Conservation (phyloP, 2,329 filamentous ascomycete species). For the Fusarium sp. region DNA sequence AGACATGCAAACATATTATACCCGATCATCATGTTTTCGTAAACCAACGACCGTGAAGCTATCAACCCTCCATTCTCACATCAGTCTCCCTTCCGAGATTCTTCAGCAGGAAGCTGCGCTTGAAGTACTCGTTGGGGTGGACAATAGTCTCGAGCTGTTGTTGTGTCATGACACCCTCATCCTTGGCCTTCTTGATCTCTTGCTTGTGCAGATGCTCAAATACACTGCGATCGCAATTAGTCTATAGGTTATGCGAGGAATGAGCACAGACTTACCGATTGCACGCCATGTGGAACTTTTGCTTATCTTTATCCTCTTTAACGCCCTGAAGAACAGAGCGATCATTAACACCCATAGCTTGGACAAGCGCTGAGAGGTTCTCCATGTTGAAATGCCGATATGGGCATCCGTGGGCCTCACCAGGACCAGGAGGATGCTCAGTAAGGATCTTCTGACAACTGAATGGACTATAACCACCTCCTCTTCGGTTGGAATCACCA, state of each 20-base stretch:
- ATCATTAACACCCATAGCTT: slow-evolving; percentile 81
- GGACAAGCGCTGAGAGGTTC: slow-evolving; percentile 80
- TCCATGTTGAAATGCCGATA: slow-evolving; percentile 92
- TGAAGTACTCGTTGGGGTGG: slow-evolving; percentile 98
- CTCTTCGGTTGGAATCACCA: slow-evolving; percentile 85
- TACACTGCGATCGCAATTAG: slow-evolving; percentile 62
- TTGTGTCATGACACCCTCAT: slow-evolving; percentile 74
- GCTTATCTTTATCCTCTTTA: slow-evolving; percentile 86
- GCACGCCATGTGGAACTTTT: slow-evolving; percentile 93
- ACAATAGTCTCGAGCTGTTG: slow-evolving; percentile 92
- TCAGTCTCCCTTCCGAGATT: slow-evolving; percentile 70
- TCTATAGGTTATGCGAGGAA: background rate
- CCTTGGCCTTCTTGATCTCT: slow-evolving; percentile 79
- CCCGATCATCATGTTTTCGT: slow-evolving; percentile 32
- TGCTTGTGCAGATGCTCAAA: slow-evolving; percentile 87
- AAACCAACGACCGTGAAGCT: background rate
- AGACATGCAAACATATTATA: slow-evolving; percentile 1
- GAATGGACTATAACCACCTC: slow-evolving; percentile 87
- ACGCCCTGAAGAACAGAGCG: slow-evolving; percentile 80
- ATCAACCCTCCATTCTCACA: slow-evolving; percentile 64
- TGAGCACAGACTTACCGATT: slow-evolving; percentile 68
- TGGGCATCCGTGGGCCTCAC: slow-evolving; percentile 94
- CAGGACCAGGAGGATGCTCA: slow-evolving; percentile 84
- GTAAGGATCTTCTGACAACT: slow-evolving; percentile 95
- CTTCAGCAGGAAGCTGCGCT: slow-evolving; percentile 89